These are phyloP conservation scores for Moniliella sp. DNA, from an alignment of 1,284 basidiomycete genomes.

Conservation along the genomic window DNA sequence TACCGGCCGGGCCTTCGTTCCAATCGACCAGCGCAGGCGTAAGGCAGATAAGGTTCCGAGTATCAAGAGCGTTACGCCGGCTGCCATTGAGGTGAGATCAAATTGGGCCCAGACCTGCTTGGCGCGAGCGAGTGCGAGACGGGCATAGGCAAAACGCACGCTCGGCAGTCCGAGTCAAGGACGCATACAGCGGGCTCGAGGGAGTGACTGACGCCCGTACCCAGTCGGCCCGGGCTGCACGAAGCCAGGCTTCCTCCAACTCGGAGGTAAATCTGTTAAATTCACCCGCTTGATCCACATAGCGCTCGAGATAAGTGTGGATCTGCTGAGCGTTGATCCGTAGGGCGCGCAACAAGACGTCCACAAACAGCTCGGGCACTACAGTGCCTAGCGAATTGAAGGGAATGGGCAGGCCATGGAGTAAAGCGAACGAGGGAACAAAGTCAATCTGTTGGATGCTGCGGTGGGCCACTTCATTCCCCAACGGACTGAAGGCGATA, in stretches of 20 bases:
- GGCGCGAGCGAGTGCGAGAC: constrained; percentile 49
- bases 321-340: constrained; percentile 58
- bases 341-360: constrained; percentile 44
- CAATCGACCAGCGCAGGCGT: too few relatives aligned
- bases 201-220: too few relatives aligned
- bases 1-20: too few relatives aligned
- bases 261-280: background rate
- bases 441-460: constrained; percentile 80
- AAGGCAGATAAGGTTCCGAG: constrained; percentile 3
- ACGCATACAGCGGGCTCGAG: too few relatives aligned
- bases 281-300: constrained; percentile 31
- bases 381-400: constrained; percentile 80
- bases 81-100: constrained; percentile 52
- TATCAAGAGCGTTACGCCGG: constrained; percentile 40
- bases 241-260: constrained; percentile 4
- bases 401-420: constrained; percentile 76
- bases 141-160: constrained; percentile 40
- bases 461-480: constrained; percentile 39
- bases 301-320: constrained; percentile 52
- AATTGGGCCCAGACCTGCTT: constrained; percentile 85
- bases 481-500: constrained; percentile 1
- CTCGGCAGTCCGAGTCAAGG: too few relatives aligned
- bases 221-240: constrained; percentile 7
- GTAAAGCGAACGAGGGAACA: constrained; percentile 66
- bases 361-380: constrained; percentile 64